Percentiles rank a stretch among this genome's conserved stretches.
These are phyloP conservation scores for Trametes polyzona DNA, from an alignment of 1,284 basidiomycete genomes.

Conservation along the genomic window DNA sequence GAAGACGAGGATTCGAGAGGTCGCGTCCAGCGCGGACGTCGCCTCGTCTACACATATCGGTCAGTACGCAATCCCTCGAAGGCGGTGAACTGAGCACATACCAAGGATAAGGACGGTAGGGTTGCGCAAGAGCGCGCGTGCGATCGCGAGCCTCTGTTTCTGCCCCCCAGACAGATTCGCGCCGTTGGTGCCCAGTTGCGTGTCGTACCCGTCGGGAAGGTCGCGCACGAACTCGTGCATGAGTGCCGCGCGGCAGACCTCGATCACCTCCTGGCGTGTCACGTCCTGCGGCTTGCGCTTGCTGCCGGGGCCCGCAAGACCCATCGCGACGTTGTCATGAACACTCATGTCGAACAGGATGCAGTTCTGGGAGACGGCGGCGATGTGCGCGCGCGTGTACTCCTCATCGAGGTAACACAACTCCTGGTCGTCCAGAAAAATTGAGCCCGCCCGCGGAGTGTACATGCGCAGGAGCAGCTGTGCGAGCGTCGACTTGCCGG, in stretches of 20 bases:
- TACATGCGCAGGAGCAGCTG: slow-evolving; percentile 86
- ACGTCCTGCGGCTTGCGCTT: slow-evolving; percentile 49
- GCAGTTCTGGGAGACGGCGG: slow-evolving; percentile 78
- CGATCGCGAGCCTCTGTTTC: slow-evolving; percentile 90
- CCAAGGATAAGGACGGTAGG: slow-evolving; percentile 92
- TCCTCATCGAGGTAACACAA: slow-evolving; percentile 74
- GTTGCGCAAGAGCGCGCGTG: slow-evolving; percentile 85
- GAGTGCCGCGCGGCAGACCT: slow-evolving; percentile 84
- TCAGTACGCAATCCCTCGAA: not conserved
- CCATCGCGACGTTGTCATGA: slow-evolving; percentile 90
- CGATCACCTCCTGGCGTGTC: slow-evolving; percentile 71
- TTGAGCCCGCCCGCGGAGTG: slow-evolving; percentile 57
- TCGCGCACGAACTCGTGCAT: slow-evolving; percentile 88
- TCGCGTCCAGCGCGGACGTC: slow-evolving; percentile 92
- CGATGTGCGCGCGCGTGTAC: slow-evolving; percentile 77
- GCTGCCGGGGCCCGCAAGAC: slow-evolving; percentile 58
- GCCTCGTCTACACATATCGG: slow-evolving; percentile 77
- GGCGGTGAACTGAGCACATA: slow-evolving; percentile 42
- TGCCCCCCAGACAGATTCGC: slow-evolving; percentile 90
- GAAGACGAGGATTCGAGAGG: slow-evolving; percentile 86
- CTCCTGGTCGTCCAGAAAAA: slow-evolving; percentile 86
- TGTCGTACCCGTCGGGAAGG: slow-evolving; percentile 90
- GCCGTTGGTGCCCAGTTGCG: slow-evolving; percentile 75
- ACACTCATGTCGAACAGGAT: slow-evolving; percentile 84
- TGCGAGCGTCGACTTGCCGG: slow-evolving; percentile 92